Evolutionary conservation across 495 filamentous ascomycete genomes (phyloP).

Genomic region (Penicillium simplicissimum): DNA sequence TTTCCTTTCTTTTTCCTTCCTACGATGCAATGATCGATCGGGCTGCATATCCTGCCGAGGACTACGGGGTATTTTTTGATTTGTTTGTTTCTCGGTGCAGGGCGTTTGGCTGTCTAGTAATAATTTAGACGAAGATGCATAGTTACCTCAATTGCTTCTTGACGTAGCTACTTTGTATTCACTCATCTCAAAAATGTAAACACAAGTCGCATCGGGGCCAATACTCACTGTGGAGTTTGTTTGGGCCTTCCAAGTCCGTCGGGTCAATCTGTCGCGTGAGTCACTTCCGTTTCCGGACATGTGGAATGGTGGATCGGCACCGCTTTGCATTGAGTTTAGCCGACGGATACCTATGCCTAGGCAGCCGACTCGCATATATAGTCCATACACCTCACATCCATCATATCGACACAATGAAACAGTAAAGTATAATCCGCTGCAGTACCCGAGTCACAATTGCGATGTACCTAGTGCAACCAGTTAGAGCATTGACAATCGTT

Average conservation of each 20-base stretch:
- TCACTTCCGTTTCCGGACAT: neutral
- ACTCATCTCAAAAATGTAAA: no score
- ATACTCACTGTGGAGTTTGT: no score
- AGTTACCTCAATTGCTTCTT: neutral
- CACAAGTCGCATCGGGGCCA: no score
- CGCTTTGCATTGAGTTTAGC: neutral
- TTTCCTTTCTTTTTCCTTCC: slow-evolving; percentile 1
- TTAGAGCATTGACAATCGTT: no score
- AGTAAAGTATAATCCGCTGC: neutral
- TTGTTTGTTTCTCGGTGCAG: slow-evolving; percentile 2
- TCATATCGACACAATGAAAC: no score
- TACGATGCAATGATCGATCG: slow-evolving; percentile 17
- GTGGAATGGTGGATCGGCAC: neutral
- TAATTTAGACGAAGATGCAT: neutral
- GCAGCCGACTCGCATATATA: neutral
- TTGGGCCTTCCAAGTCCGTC: no score
- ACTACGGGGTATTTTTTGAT: slow-evolving; percentile 6
- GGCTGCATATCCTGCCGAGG: slow-evolving; percentile 10
- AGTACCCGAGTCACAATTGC: neutral
- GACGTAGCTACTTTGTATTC: no score
- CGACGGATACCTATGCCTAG: neutral
- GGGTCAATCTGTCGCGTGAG: neutral
- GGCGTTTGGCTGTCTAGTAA: neutral
- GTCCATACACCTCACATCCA: neutral
- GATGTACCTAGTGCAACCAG: no score